Evolutionary conservation across 2,329 filamentous ascomycete species (phyloP).

Genomic region (Pyricularia sp.): DNA sequence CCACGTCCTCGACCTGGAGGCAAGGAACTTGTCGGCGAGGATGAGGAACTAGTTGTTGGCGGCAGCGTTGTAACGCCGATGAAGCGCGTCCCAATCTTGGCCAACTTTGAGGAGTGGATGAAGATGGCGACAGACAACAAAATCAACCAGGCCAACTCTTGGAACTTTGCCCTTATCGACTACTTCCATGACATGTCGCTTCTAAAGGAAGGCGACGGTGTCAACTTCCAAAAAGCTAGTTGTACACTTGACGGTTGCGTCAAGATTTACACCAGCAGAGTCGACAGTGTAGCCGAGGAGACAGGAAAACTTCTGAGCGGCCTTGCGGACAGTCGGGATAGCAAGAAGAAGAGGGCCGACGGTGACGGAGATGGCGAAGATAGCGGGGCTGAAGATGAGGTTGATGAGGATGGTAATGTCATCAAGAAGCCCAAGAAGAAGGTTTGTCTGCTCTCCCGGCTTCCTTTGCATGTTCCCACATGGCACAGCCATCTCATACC

Average conservation of each 20-base stretch:
- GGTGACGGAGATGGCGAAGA: constrained; percentile 48
- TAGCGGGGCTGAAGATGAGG: constrained; percentile 54
- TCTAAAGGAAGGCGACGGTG: constrained; percentile 88
- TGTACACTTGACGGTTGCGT: constrained; percentile 96
- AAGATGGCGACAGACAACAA: constrained; percentile 99
- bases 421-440: constrained; percentile 64
- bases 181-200: constrained; percentile 99
- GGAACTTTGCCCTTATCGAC: constrained; percentile 99
- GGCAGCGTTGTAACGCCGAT: constrained; percentile 81
- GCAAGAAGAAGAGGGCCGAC: constrained; percentile 59
- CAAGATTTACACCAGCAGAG: constrained; percentile 97
- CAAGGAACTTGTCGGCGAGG: constrained; percentile 26
- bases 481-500: not conserved
- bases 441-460: constrained; percentile 34
- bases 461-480: constrained; percentile 5
- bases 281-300: constrained; percentile 96
- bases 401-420: constrained; percentile 34
- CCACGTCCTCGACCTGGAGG: constrained; percentile 30
- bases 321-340: constrained; percentile 76
- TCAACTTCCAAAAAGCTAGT: constrained; percentile 98
- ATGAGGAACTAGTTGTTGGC: constrained; percentile 55
- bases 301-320: constrained; percentile 92
- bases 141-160: constrained; percentile 96
- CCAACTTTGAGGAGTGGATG: constrained; percentile 99
- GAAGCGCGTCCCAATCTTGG: constrained; percentile 90